phyloP scores from a whole-genome alignment of 345 rosid genomes.

The Bruguiera sexangula region DNA sequence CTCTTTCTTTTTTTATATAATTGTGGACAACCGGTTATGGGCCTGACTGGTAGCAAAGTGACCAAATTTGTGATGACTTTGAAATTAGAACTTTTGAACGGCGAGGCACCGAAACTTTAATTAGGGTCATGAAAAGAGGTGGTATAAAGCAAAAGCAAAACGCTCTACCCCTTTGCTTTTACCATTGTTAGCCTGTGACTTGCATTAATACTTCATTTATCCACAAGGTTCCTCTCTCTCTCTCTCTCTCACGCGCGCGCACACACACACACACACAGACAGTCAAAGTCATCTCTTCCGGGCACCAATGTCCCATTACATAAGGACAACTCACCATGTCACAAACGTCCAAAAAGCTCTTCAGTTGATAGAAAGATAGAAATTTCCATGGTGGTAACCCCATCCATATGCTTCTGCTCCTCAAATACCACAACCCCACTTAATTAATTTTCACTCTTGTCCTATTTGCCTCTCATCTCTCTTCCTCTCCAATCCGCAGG shows the following conservation, averaged over 20 bases:
- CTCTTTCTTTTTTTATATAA: no score
- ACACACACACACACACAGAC: background rate
- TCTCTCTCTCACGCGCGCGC: background rate
- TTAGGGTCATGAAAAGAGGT: slow-evolving; percentile 67
- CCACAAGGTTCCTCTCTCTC: slow-evolving; percentile 32
- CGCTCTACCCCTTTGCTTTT: slow-evolving; percentile 3
- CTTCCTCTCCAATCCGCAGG: slow-evolving; percentile 14
- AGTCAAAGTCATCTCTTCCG: slow-evolving; percentile 19
- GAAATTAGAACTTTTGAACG: no score
- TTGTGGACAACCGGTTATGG: no score
- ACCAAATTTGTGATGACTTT: no score
- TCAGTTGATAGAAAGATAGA: background rate
- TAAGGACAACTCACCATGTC: background rate
- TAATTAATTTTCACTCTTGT: slow-evolving; percentile 15
- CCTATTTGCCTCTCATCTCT: slow-evolving; percentile 2
- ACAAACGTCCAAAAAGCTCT: background rate
- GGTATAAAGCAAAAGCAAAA: slow-evolving; percentile 32
- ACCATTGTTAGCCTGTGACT: slow-evolving; percentile 54
- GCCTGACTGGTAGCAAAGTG: no score
- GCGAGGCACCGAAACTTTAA: slow-evolving; percentile 26
- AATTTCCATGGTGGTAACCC: slow-evolving; percentile 25
- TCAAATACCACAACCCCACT: slow-evolving; percentile 15
- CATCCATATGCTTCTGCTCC: slow-evolving; percentile 14
- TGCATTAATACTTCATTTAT: slow-evolving; percentile 37
- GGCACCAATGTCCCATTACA: background rate